Evolutionary conservation across 768 basidiomycete genomes (phyloP).

Genomic region (Trametes elegans): DNA sequence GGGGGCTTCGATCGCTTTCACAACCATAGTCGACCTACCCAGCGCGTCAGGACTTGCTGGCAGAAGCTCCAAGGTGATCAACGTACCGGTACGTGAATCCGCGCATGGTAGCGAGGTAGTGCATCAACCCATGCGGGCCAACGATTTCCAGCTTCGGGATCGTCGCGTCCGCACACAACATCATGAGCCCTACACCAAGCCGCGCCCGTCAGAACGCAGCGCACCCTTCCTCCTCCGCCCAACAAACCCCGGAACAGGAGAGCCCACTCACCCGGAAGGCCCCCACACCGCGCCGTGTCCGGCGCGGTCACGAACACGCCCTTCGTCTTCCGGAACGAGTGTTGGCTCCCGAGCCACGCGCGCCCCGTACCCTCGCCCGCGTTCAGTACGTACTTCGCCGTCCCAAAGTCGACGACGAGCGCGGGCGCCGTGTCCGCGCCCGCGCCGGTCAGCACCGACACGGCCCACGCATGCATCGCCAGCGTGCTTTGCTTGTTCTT

Average conservation of each 20-base stretch:
- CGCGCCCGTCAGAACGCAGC: too few species aligned
- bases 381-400: slow-evolving; percentile 86
- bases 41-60: neutral
- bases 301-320: slow-evolving; percentile 73
- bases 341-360: slow-evolving; percentile 63
- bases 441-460: slow-evolving; percentile 53
- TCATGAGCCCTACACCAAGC: slow-evolving; percentile 57
- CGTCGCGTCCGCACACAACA: slow-evolving; percentile 76
- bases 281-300: slow-evolving; percentile 59
- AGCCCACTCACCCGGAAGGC: slow-evolving; percentile 71
- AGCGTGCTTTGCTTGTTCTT: neutral
- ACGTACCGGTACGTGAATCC: slow-evolving; percentile 64
- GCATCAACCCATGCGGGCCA: slow-evolving; percentile 73
- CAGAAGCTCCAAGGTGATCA: neutral
- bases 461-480: slow-evolving; percentile 44
- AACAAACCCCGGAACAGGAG: neutral
- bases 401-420: slow-evolving; percentile 71
- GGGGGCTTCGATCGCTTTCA: slow-evolving; percentile 44
- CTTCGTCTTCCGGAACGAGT: slow-evolving; percentile 63
- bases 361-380: slow-evolving; percentile 79
- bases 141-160: slow-evolving; percentile 55
- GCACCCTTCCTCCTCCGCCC: too few species aligned
- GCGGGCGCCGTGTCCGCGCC: slow-evolving; percentile 82
- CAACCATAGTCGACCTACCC: slow-evolving; percentile 38
- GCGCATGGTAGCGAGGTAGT: slow-evolving; percentile 70